These are phyloP conservation scores for Pichia sp. DNA, from an alignment of 1,139 yeast species.

Conservation along the genomic window DNA sequence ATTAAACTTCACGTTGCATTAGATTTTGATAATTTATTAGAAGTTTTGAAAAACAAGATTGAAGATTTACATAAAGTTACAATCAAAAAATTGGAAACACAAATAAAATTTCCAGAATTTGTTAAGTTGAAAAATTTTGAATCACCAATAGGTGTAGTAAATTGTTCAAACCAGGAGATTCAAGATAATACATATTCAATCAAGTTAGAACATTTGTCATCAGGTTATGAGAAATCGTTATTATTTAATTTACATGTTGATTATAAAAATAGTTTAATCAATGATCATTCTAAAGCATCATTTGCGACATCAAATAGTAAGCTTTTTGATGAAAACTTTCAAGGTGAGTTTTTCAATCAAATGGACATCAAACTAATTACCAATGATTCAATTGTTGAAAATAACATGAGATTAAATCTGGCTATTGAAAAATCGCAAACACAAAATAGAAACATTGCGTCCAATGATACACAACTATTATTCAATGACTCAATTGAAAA, in stretches of 20 bases:
- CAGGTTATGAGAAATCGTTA: slow-evolving; percentile 20
- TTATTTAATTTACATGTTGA: slow-evolving; percentile 22
- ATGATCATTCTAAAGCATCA: not conserved
- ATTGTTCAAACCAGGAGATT: slow-evolving; percentile 9
- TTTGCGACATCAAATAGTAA: slow-evolving; percentile 5
- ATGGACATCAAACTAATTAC: slow-evolving; percentile 5
- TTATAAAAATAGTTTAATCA: slow-evolving; percentile 18
- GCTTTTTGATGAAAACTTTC: slow-evolving; percentile 3
- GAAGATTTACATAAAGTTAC: slow-evolving; percentile 17
- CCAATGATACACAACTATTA: too few species aligned
- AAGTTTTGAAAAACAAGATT: slow-evolving; percentile 10
- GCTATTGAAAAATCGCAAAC: slow-evolving; percentile 10
- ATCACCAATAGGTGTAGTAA: slow-evolving; percentile 3
- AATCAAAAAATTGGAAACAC: slow-evolving; percentile 16
- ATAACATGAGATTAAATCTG: slow-evolving; percentile 6
- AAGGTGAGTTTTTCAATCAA: slow-evolving; percentile 1
- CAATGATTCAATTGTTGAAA: slow-evolving; percentile 2
- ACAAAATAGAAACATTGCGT: too few species aligned
- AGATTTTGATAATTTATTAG: slow-evolving; percentile 20
- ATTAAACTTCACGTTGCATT: slow-evolving; percentile 18
- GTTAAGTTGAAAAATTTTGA: slow-evolving; percentile 21
- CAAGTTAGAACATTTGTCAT: slow-evolving; percentile 7
- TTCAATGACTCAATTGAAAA: not conserved
- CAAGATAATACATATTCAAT: slow-evolving; percentile 5
- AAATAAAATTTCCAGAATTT: slow-evolving; percentile 16